phyloP scores from a whole-genome alignment of 1,284 basidiomycete species.

The Tilletia walkeri region DNA sequence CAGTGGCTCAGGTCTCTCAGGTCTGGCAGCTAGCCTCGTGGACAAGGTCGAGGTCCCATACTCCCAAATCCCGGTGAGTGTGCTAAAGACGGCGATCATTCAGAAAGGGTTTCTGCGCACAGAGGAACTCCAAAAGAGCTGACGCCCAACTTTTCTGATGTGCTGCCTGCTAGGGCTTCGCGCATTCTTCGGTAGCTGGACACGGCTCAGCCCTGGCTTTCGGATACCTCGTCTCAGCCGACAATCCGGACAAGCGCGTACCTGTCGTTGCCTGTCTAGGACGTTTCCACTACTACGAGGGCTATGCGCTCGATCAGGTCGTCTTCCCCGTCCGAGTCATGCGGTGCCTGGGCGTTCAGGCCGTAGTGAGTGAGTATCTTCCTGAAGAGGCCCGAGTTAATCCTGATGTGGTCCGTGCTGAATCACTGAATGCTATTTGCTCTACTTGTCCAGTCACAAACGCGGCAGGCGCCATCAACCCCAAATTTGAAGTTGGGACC shows the following conservation, averaged over 20 bases:
- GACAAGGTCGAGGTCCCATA: conserved; percentile 35
- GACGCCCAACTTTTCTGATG: background rate
- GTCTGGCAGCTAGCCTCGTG: conserved; percentile 30
- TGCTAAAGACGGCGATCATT: background rate
- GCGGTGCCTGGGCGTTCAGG: conserved; percentile 69
- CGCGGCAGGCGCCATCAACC: conserved; percentile 75
- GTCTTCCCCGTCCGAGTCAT: conserved; percentile 75
- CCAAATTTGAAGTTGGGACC: conserved; percentile 71
- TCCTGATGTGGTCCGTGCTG: background rate
- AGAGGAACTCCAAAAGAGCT: background rate
- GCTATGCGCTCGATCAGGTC: conserved; percentile 61
- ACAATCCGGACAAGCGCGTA: conserved; percentile 58
- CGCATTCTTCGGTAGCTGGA: conserved; percentile 63
- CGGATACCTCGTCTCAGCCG: conserved; percentile 63
- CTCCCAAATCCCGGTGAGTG: conserved; percentile 33
- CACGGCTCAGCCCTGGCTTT: conserved; percentile 76
- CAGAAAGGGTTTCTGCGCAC: background rate
- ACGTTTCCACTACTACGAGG: conserved; percentile 79
- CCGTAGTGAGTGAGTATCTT: conserved; percentile 61
- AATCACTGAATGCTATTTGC: background rate
- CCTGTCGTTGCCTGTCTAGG: conserved; percentile 82
- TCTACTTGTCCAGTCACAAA: conserved; percentile 66
- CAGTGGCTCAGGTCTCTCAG: conserved; percentile 39
- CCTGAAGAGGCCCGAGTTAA: background rate
- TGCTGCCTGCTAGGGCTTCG: conserved; percentile 23